Evolutionary conservation across 73 alveolate genomes (phyloP).

Genomic region (Paramecium tetraurelia): DNA sequence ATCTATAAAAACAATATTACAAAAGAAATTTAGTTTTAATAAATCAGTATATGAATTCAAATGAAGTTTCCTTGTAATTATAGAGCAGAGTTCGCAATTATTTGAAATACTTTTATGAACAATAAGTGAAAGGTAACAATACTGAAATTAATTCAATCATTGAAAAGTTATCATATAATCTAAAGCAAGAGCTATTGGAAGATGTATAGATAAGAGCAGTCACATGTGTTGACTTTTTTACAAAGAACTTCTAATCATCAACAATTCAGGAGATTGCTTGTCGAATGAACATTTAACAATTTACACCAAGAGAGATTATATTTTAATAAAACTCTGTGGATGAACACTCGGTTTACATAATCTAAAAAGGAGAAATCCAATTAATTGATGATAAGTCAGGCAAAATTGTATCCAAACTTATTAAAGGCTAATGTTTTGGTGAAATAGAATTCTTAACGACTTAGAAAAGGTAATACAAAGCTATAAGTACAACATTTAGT

Average conservation of each 20-base stretch:
- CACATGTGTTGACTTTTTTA: background rate
- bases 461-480: background rate
- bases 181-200: background rate
- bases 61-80: constrained; percentile 3
- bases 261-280: background rate
- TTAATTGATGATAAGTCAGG: background rate
- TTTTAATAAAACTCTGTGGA: background rate
- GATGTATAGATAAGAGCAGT: constrained; percentile 17
- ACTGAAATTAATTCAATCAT: background rate
- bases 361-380: background rate
- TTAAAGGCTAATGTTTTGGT: background rate
- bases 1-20: background rate
- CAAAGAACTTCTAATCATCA: background rate
- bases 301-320: background rate
- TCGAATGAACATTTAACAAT: background rate
- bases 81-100: constrained; percentile 24
- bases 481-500: background rate
- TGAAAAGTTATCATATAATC: background rate
- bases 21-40: background rate
- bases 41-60: constrained; percentile 1
- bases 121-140: background rate
- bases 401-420: background rate
- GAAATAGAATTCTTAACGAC: background rate
- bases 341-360: background rate
- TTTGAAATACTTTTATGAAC: background rate